Conservation (phyloP, 768 basidiomycete genomes). For the Lactarius akahatsu region DNA sequence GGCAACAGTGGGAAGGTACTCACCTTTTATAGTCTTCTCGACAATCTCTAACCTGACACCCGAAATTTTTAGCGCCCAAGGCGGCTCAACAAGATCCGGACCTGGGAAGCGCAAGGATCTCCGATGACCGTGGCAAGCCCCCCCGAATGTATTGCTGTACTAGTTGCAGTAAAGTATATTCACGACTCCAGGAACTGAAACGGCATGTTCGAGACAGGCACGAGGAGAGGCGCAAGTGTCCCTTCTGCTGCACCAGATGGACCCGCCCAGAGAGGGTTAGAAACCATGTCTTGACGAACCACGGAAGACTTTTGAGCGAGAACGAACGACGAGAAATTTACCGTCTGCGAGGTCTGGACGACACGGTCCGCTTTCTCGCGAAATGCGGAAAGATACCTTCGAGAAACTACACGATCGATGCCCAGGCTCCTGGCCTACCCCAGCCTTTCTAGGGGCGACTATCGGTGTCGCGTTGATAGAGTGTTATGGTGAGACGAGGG, state of each 20-base stretch:
- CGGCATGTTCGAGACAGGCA: conserved; percentile 9
- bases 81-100: background rate
- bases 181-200: conserved; percentile 4
- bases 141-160: background rate
- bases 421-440: background rate
- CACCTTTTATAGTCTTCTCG: background rate
- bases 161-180: background rate
- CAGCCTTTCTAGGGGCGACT: background rate
- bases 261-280: conserved; percentile 4
- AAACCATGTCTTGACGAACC: background rate
- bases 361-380: conserved; percentile 7
- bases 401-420: background rate
- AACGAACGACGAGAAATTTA: background rate
- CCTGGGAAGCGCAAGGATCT: background rate
- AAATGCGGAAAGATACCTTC: background rate
- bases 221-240: background rate
- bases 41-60: background rate
- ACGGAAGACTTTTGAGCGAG: background rate
- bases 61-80: background rate
- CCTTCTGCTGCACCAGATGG: conserved; percentile 9
- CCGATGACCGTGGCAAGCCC: background rate
- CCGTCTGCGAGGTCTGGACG: background rate
- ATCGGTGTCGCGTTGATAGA: background rate
- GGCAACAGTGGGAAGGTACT: background rate
- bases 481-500: background rate